Base-by-base conservation (phyloP, 2,329 filamentous ascomycete genomes). In the Coniella vitis region DNA sequence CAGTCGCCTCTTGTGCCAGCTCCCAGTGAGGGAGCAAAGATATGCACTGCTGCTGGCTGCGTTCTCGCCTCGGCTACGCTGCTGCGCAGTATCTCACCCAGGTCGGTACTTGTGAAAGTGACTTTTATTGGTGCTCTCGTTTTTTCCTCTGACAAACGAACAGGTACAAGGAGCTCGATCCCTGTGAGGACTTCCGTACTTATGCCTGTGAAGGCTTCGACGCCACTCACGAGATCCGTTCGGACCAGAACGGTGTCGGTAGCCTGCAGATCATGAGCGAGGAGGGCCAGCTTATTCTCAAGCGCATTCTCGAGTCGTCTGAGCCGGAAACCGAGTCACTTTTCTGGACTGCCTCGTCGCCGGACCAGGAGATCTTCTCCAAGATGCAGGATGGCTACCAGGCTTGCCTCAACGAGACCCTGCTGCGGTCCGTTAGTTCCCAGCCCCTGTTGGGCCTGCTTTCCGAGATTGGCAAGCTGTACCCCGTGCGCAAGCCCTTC, bases 191-290 rank as follows among this genome's bases (percentile, higher is more conserved):
- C 58, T 88, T 88, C 52, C 45, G 47, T 25, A 31, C 48, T 1
- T 54, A 81, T 48, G 80, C 81, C 17, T 87, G 84, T 57, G 82
- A 80, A 48, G 83, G 83, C 10, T 87, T 83, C 76, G 70, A 75
- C 45, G 70, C 78, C 19, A 72, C 69, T 9, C 77, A 86, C 64
- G 82, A 86, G 57, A 73, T 87, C 50, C 76, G 83, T 3, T 67
- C 79, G 3, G 84, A 87, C 58, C 77, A 82, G 54, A 73, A 76
- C 31, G 73, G 75, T 56, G 73, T 74, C 31, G 84, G 81, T 52
- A 78, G 81, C 2, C 74, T 75, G 20, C 78, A 73, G 2, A 71
- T 79, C 52, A 81, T 86, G 77, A 67, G 66, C 17, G 82, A 86
- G 59, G 74, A 74, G 51, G 76, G 76, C 5, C 72, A 81, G 56